Evolutionary conservation across 2,329 filamentous ascomycete species (phyloP).

Genomic region (Pseudohalonectria lignicola): DNA sequence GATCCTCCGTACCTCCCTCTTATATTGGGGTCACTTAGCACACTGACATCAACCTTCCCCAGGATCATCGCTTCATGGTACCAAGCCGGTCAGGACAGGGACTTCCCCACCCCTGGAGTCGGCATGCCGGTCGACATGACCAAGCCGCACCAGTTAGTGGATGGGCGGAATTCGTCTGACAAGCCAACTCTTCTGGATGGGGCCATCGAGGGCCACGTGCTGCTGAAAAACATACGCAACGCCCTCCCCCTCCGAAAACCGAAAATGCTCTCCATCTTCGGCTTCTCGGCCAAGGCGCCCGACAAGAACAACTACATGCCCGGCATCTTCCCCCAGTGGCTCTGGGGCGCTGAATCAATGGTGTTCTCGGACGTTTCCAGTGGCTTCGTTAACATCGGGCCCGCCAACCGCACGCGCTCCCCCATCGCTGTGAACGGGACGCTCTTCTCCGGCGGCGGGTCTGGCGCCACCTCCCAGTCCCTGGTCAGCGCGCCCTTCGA

Average conservation of each 20-base stretch:
- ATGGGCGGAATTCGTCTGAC: conserved; percentile 38
- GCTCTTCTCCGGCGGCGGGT: conserved; percentile 27
- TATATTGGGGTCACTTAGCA: no score
- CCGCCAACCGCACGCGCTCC: background rate
- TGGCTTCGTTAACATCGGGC: conserved; percentile 1
- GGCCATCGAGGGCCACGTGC: conserved; percentile 51
- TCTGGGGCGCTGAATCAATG: conserved; percentile 25
- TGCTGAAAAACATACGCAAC: conserved; percentile 49
- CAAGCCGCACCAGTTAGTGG: conserved; percentile 37
- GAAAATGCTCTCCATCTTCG: conserved; percentile 44
- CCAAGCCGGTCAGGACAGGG: conserved; percentile 38
- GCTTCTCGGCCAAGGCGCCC: conserved; percentile 44
- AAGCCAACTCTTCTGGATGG: conserved; percentile 35
- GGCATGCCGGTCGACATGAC: conserved; percentile 40
- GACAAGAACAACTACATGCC: conserved; percentile 27
- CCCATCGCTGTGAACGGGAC: conserved; percentile 28
- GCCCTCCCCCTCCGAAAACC: conserved; percentile 42
- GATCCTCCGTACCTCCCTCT: no score
- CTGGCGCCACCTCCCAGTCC: conserved; percentile 21
- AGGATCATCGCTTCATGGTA: conserved; percentile 44
- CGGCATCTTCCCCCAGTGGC: conserved; percentile 22
- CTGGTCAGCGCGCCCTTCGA: conserved; percentile 41
- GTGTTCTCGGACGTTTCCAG: conserved; percentile 3
- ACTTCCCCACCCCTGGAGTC: conserved; percentile 32
- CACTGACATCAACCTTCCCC: no score